phyloP scores from a whole-genome alignment of 768 basidiomycete genomes.

The Tylopilus subfusipes region DNA sequence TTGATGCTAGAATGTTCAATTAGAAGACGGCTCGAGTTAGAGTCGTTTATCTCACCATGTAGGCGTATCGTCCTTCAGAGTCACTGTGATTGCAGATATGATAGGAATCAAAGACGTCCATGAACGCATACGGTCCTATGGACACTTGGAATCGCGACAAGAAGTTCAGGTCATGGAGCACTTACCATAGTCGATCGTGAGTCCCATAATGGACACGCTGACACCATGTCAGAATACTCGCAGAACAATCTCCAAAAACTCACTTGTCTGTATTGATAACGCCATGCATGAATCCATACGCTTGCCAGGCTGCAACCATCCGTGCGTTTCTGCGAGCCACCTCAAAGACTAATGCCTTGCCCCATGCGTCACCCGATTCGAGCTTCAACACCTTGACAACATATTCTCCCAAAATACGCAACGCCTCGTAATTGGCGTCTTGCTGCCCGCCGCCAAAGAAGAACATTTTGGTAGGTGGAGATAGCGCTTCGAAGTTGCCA shows the following conservation, averaged over 20 bases:
- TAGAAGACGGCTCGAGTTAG: not conserved
- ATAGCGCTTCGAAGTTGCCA: constrained; percentile 85
- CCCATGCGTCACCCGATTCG: constrained; percentile 58
- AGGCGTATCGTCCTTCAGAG: constrained; percentile 72
- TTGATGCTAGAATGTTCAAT: constrained; percentile 47
- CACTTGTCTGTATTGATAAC: constrained; percentile 98
- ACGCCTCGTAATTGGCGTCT: constrained; percentile 65
- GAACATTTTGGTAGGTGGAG: constrained; percentile 57
- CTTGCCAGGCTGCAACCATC: constrained; percentile 97
- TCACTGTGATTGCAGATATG: constrained; percentile 95
- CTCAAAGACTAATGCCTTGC: constrained; percentile 67
- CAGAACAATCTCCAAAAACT: constrained; percentile 11
- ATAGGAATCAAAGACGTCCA: constrained; percentile 83
- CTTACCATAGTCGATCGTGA: constrained; percentile 75
- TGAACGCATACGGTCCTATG: constrained; percentile 85
- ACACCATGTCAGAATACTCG: constrained; percentile 5
- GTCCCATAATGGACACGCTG: constrained; percentile 69
- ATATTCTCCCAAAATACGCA: constrained; percentile 76
- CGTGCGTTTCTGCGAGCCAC: constrained; percentile 78
- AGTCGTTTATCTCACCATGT: constrained; percentile 38
- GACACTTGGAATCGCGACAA: not conserved
- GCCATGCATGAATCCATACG: constrained; percentile 90
- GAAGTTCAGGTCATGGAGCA: not conserved
- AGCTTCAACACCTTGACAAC: constrained; percentile 59
- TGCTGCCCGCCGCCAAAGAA: constrained; percentile 81